Percentiles rank a stretch among this genome's conserved stretches.
phyloP scores from a whole-genome alignment of 176 grass and related monocot species.

The Oryza meridionalis region DNA sequence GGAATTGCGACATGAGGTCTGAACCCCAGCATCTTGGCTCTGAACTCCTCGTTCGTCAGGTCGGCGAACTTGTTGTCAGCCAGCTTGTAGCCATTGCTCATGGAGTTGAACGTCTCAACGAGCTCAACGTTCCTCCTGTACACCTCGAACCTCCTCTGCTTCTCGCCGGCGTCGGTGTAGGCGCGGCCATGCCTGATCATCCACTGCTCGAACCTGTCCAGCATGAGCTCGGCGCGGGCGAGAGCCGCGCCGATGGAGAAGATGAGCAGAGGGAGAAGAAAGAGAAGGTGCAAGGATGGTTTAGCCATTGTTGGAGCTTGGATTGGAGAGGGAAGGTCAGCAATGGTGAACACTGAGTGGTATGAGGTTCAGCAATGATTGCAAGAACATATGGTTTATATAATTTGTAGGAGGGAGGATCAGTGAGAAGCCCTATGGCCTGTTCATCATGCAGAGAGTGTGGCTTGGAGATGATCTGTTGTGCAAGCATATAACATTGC shows the following conservation, averaged over 20 bases:
- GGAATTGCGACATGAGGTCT: background rate
- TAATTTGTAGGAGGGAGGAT: background rate
- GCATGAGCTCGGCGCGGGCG: background rate
- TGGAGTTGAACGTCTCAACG: constrained; percentile 53
- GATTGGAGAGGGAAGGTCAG: background rate
- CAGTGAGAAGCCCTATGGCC: constrained; percentile 27
- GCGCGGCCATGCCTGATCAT: constrained; percentile 50
- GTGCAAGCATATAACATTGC: constrained; percentile 45
- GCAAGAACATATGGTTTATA: background rate
- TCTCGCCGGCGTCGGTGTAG: constrained; percentile 46
- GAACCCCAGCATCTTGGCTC: constrained; percentile 27
- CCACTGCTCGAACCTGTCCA: constrained; percentile 61
- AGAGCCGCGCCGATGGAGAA: background rate
- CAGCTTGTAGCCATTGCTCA: constrained; percentile 41
- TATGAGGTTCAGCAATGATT: background rate
- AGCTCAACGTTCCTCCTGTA: constrained; percentile 59
- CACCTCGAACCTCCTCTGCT: constrained; percentile 54
- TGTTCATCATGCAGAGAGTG: constrained; percentile 35
- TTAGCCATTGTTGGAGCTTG: constrained; percentile 34
- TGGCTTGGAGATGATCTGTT: constrained; percentile 31
- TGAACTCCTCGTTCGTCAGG: constrained; percentile 76
- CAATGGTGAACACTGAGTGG: constrained; percentile 5
- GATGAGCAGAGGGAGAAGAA: background rate
- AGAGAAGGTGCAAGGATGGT: background rate
- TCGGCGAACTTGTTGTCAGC: constrained; percentile 52